Conservation (phyloP, 371 early-diverging fungal genomes). For the Astathelohania contejeani region DNA sequence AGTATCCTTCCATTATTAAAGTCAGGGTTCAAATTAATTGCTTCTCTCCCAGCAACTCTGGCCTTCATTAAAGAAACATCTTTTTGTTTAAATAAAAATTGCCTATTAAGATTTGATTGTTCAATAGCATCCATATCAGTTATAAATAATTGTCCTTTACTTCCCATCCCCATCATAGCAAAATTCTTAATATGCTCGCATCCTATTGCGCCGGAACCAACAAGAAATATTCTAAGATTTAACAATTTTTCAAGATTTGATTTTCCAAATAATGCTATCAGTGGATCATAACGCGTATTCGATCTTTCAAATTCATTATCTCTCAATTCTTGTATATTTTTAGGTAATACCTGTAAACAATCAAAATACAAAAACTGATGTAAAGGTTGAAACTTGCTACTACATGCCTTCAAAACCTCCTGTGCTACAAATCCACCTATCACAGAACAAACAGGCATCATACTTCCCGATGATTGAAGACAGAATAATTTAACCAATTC, state of each 20-base stretch:
- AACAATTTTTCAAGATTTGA: constrained; percentile 70
- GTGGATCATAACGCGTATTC: constrained; percentile 72
- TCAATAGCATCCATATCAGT: constrained; percentile 99
- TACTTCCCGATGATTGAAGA: constrained; percentile 66
- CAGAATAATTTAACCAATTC: constrained; percentile 68
- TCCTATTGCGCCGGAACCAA: constrained; percentile 99
- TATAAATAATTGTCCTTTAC: constrained; percentile 68
- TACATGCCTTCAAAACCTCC: constrained; percentile 83
- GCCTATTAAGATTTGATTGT: constrained; percentile 85
- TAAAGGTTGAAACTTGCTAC: constrained; percentile 87
- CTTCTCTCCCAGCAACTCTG: constrained; percentile 74
- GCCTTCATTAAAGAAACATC: constrained; percentile 88
- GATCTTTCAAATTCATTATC: constrained; percentile 55
- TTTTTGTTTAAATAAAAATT: constrained; percentile 77
- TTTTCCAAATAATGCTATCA: constrained; percentile 79
- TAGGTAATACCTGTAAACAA: constrained; percentile 75
- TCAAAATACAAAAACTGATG: constrained; percentile 90
- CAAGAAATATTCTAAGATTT: constrained; percentile 74
- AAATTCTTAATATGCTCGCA: constrained; percentile 99
- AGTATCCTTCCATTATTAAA: constrained; percentile 59
- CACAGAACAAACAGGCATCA: constrained; percentile 88
- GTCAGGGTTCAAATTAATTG: constrained; percentile 73
- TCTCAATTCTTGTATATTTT: constrained; percentile 38
- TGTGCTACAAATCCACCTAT: constrained; percentile 95
- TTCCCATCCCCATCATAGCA: constrained; percentile 90